Conservation (phyloP, 805 yeast genomes). For the Diddensiella transvaalensis region DNA sequence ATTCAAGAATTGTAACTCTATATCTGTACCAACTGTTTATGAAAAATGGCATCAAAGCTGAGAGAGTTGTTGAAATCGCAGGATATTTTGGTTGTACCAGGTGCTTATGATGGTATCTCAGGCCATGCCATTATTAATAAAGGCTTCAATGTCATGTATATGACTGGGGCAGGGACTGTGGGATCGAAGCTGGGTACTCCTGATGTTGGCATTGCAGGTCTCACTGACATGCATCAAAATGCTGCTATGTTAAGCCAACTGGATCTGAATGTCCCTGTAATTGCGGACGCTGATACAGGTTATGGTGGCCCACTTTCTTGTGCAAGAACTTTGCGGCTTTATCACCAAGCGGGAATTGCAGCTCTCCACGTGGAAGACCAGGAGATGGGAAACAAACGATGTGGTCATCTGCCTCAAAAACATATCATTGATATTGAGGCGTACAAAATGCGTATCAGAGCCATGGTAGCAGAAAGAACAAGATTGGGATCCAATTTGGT, state of each 20-base stretch:
- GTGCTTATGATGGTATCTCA: conserved; percentile 9
- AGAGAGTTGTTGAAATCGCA: conserved; percentile 1
- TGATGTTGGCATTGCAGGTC: conserved; percentile 11
- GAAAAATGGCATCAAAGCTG: conserved; percentile 7
- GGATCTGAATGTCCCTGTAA: conserved; percentile 4
- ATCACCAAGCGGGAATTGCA: conserved; percentile 9
- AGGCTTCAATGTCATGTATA: conserved; percentile 9
- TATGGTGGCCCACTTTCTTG: conserved; percentile 9
- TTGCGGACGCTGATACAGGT: conserved; percentile 13
- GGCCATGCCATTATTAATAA: conserved; percentile 6
- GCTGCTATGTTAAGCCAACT: conserved; percentile 6
- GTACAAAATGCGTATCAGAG: conserved; percentile 1
- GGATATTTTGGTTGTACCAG: conserved; percentile 6
- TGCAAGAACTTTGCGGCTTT: conserved; percentile 9
- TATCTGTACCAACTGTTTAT: no score
- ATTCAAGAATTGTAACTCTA: no score
- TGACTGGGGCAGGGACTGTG: conserved; percentile 13
- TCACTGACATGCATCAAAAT: conserved; percentile 8
- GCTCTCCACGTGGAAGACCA: conserved; percentile 13
- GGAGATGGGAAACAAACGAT: conserved; percentile 9
- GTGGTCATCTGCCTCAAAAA: conserved; percentile 9
- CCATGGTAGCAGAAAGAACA: conserved; percentile 10
- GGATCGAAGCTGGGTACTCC: conserved; percentile 7
- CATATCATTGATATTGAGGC: conserved; percentile 1
- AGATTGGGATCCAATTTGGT: conserved; percentile 6